These are phyloP conservation scores for Sinapis alba DNA, from an alignment of 441 rosid genomes.

Conservation along the genomic window DNA sequence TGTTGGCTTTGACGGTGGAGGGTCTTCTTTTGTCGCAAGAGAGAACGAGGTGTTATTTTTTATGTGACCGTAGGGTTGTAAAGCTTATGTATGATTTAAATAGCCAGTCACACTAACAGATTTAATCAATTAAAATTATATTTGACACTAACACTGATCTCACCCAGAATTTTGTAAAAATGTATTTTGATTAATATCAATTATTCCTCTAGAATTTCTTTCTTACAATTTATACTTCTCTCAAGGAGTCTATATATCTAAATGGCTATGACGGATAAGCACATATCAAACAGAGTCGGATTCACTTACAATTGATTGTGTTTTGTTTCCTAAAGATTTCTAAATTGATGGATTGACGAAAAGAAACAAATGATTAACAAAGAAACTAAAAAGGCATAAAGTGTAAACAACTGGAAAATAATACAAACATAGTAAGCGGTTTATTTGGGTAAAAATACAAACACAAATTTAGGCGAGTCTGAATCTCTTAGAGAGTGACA, in stretches of 20 bases:
- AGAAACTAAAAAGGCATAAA: not conserved
- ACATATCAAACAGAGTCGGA: not conserved
- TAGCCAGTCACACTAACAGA: not conserved
- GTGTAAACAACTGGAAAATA: not conserved
- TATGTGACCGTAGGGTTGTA: too few species aligned
- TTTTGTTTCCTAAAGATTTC: not conserved
- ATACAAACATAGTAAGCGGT: not conserved
- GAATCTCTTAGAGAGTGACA: not conserved
- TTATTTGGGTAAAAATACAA: not conserved
- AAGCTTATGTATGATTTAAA: too few species aligned
- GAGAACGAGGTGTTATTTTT: too few species aligned
- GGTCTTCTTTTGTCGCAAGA: too few species aligned
- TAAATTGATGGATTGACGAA: not conserved
- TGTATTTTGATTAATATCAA: not conserved
- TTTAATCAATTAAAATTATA: not conserved
- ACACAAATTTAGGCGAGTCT: not conserved
- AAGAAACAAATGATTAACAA: not conserved
- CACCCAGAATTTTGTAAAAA: not conserved
- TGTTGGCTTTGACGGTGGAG: too few species aligned
- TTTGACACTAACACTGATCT: not conserved
- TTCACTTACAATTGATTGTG: not conserved
- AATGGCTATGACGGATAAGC: not conserved
- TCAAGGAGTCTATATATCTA: not conserved
- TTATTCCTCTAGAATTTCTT: not conserved
- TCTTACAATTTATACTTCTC: not conserved